These are phyloP conservation scores for Trichoderma pleuroti DNA, from an alignment of 2,329 filamentous ascomycete genomes.

Conservation along the genomic window DNA sequence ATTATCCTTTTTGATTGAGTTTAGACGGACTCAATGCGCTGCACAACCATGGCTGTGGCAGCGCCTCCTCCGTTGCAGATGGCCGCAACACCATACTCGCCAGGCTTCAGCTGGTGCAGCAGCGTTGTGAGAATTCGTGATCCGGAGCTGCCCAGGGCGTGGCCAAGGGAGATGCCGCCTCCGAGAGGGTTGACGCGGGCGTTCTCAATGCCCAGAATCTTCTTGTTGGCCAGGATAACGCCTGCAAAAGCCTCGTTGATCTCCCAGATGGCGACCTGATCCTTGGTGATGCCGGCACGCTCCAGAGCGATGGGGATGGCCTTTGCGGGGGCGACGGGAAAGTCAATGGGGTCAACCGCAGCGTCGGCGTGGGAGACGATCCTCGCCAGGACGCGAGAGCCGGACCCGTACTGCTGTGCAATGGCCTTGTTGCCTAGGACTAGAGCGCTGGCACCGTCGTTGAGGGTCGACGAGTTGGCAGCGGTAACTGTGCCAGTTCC, in stretches of 20 bases:
- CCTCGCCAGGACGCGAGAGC: conserved; percentile 78
- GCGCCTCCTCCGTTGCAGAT: conserved; percentile 97
- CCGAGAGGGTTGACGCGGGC: conserved; percentile 84
- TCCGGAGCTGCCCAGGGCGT: conserved; percentile 89
- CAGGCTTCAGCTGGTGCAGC: conserved; percentile 84
- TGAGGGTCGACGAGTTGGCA: conserved; percentile 89
- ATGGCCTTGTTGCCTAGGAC: conserved; percentile 79
- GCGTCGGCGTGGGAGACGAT: conserved; percentile 87
- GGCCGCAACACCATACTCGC: conserved; percentile 90
- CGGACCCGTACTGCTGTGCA: conserved; percentile 72
- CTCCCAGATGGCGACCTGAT: conserved; percentile 93
- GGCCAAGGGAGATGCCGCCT: conserved; percentile 86
- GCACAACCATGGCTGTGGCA: conserved; percentile 86
- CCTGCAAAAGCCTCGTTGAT: conserved; percentile 98
- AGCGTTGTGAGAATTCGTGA: conserved; percentile 86
- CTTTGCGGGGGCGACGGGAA: conserved; percentile 87
- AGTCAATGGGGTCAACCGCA: conserved; percentile 86
- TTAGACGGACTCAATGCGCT: conserved; percentile 65
- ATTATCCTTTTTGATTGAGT: background rate
- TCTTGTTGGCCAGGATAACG: conserved; percentile 90
- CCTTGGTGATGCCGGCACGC: conserved; percentile 83
- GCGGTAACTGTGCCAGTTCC: conserved; percentile 89
- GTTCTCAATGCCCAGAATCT: conserved; percentile 78
- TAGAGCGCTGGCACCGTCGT: conserved; percentile 88
- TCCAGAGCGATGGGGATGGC: conserved; percentile 87